Conservation (phyloP, 2,329 filamentous ascomycete species). For the Paraphoma chrysanthemicola region DNA sequence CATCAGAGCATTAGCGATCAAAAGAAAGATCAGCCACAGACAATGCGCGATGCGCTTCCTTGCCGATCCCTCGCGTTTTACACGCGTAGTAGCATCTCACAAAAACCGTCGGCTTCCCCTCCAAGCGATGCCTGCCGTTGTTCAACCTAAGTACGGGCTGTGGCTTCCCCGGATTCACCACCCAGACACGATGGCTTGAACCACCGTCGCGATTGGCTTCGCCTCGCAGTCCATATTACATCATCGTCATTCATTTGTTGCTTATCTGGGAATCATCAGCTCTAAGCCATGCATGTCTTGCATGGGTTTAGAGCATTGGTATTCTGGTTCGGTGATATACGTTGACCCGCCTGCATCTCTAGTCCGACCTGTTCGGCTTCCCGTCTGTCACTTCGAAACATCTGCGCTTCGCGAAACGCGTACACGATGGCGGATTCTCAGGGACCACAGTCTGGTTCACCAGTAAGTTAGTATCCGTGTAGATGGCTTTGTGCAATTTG, state of each 20-base stretch:
- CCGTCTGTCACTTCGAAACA: slow-evolving; percentile 4
- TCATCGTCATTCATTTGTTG: slow-evolving; percentile 29
- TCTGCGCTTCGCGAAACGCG: slow-evolving; percentile 3
- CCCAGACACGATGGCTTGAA: slow-evolving; percentile 1
- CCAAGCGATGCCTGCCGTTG: slow-evolving; percentile 13
- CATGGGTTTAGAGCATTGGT: slow-evolving; percentile 18
- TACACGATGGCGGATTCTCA: slow-evolving; percentile 14
- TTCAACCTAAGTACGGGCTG: slow-evolving; percentile 14
- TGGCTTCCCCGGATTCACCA: slow-evolving; percentile 7
- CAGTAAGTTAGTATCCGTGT: slow-evolving; percentile 7
- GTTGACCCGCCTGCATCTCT: slow-evolving; percentile 4
- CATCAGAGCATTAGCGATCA: neutral
- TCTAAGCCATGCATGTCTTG: slow-evolving; percentile 24
- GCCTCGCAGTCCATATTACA: slow-evolving; percentile 10
- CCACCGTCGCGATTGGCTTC: slow-evolving; percentile 16
- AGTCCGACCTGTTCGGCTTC: slow-evolving; percentile 12
- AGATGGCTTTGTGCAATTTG: neutral
- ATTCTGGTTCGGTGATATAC: slow-evolving; percentile 27
- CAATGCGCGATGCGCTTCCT: neutral
- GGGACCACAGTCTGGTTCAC: slow-evolving; percentile 7
- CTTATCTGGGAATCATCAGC: slow-evolving; percentile 23
- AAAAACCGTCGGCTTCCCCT: slow-evolving; percentile 20
- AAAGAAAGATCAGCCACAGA: neutral
- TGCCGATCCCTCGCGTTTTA: slow-evolving; percentile 1
- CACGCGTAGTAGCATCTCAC: slow-evolving; percentile 5